Evolutionary conservation across 2,329 filamentous ascomycete genomes (phyloP).

Genomic region (Talaromyces verruculosus): DNA sequence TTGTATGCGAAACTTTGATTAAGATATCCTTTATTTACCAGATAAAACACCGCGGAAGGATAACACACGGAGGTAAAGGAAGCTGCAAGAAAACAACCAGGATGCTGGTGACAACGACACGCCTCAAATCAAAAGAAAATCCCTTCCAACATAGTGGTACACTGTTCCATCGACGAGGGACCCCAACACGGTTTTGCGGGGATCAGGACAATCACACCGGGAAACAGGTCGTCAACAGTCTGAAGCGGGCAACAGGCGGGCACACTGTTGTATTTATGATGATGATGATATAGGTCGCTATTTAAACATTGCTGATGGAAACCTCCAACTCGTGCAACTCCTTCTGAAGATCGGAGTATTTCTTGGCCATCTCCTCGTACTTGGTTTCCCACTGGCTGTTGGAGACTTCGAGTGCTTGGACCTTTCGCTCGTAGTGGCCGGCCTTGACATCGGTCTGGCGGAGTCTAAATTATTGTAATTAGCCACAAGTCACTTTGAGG

Average conservation of each 20-base stretch:
- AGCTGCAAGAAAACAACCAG: constrained; percentile 14
- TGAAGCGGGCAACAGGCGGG: constrained; percentile 18
- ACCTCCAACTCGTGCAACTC: constrained; percentile 86
- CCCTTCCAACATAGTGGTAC: constrained; percentile 5
- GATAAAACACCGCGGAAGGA: constrained; percentile 23
- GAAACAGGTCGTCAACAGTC: constrained; percentile 18
- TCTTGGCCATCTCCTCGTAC: constrained; percentile 96
- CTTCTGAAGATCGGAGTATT: constrained; percentile 79
- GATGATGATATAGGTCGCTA: constrained; percentile 24
- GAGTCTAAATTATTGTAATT: constrained; percentile 60
- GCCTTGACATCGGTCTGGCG: constrained; percentile 99
- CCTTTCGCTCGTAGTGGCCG: constrained; percentile 98
- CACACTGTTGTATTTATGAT: constrained; percentile 23
- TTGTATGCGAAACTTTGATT: neutral
- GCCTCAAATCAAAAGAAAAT: constrained; percentile 15
- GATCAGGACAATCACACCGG: constrained; percentile 6
- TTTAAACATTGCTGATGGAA: constrained; percentile 91
- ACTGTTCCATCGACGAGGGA: constrained; percentile 11
- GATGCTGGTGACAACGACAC: constrained; percentile 12
- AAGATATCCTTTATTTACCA: constrained; percentile 21
- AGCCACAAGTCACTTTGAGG: neutral
- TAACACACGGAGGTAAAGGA: constrained; percentile 19
- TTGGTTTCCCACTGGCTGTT: constrained; percentile 95
- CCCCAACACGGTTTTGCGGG: neutral
- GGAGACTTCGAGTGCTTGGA: constrained; percentile 88